Base-by-base conservation (phyloP, 495 filamentous ascomycete species). In the Lophiostoma macrostomum region DNA sequence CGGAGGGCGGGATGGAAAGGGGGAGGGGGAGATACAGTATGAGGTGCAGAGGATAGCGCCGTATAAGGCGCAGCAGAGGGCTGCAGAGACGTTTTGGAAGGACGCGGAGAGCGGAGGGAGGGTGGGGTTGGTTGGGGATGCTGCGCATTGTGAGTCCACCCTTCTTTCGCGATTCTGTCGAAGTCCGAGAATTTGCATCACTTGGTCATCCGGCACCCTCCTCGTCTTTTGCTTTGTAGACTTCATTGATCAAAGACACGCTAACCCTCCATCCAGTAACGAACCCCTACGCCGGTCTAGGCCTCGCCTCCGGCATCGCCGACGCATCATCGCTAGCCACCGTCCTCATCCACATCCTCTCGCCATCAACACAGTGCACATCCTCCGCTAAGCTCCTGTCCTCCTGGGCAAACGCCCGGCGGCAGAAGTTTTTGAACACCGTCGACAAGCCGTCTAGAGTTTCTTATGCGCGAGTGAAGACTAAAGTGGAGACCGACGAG, bases 391-490 rank as follows among this genome's bases (percentile, higher is more conserved):
- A 51, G 23, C 58, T 64, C 12, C 49, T 64, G 7, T 56, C 62
- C 1, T 60, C 60, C 3, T 64, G 58, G 36, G 46, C 60, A n/a
- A 29, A 48, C 5, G 59, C 61, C 1, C 32, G 63, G 16, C 29
- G 59, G 4, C 54, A 60, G 23, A 60, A 56, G 18, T 65, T 65
- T 43, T 20, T 59, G 24, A 57, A 49, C 14, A 51, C 60, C 14
- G 60, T 65, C 11, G 63, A 65, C 35, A 58, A 58, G 14, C 41
- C 34, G 16, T 61, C 58, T 22, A 43, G 59, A 16, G 36, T 31
- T 4, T 48, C 60, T 12, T 53, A 55, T 38, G 23, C 5, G 31
- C 24, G 56, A 11, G 32, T 64, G 38, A 42, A 25, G 28, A 42
- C 48, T 22, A 50, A 61, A 16, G 46, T 50, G 2, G 46, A 37